phyloP scores from a whole-genome alignment of 495 filamentous ascomycete species.

The Thermothielavioides terrestris region DNA sequence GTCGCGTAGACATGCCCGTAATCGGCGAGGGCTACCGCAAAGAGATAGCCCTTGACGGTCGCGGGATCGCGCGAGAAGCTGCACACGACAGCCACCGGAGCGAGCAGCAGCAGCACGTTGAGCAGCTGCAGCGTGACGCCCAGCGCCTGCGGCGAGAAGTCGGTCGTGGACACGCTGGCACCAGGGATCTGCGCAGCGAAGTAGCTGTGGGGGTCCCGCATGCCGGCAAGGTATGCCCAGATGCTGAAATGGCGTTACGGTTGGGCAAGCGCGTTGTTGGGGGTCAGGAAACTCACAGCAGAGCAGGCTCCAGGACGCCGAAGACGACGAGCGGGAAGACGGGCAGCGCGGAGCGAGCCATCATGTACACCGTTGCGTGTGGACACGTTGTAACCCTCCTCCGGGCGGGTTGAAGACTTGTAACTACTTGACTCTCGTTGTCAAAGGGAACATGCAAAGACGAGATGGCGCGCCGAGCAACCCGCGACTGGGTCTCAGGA shows the following conservation, averaged over 20 bases:
- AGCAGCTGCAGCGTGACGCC: slow-evolving; percentile 50
- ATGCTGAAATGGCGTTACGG: slow-evolving; percentile 24
- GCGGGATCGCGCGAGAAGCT: slow-evolving; percentile 44
- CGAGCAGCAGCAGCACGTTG: slow-evolving; percentile 51
- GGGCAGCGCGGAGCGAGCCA: slow-evolving; percentile 24
- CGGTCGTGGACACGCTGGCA: not conserved
- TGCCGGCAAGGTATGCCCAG: slow-evolving; percentile 33
- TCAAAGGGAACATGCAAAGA: too few relatives aligned
- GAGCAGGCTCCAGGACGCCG: slow-evolving; percentile 49
- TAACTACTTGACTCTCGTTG: too few relatives aligned
- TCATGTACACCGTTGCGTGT: too few relatives aligned
- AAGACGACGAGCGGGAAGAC: slow-evolving; percentile 32
- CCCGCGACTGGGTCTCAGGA: too few relatives aligned
- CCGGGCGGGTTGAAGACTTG: too few relatives aligned
- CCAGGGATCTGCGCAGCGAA: slow-evolving; percentile 42
- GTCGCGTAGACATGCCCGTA: slow-evolving; percentile 54
- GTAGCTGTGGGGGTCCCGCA: slow-evolving; percentile 40
- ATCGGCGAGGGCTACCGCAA: slow-evolving; percentile 49
- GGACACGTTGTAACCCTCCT: too few relatives aligned
- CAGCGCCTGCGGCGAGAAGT: slow-evolving; percentile 35
- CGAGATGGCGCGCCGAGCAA: too few relatives aligned
- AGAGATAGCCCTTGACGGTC: slow-evolving; percentile 46
- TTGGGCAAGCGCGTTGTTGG: not conserved
- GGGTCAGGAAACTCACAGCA: slow-evolving; percentile 36
- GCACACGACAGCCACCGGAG: slow-evolving; percentile 42